Evolutionary conservation across 768 basidiomycete species (phyloP).

Genomic region (Mycena vitilis): DNA sequence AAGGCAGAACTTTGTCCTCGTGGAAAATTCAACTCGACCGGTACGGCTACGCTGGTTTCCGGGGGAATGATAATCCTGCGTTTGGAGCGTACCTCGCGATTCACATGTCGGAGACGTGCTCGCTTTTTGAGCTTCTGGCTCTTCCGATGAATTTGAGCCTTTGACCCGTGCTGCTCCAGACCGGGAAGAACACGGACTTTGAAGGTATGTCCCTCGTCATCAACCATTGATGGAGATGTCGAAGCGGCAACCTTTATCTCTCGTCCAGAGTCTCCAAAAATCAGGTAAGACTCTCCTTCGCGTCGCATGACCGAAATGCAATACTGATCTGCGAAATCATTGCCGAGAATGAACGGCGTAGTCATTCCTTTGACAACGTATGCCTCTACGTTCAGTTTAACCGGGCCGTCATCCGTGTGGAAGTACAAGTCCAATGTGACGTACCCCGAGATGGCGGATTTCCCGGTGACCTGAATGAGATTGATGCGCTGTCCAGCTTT

Average conservation of each 20-base stretch:
- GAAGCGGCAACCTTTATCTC: constrained; percentile 1
- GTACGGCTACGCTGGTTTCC: constrained; percentile 18
- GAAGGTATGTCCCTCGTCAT: constrained; percentile 26
- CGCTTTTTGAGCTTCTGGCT: constrained; percentile 8
- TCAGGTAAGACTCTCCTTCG: constrained; percentile 9
- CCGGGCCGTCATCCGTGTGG: constrained; percentile 36
- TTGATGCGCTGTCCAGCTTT: constrained; percentile 34
- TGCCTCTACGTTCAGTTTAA: constrained; percentile 42
- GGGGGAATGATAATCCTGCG: constrained; percentile 29
- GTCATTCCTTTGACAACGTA: constrained; percentile 48
- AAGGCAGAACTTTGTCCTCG: constrained; percentile 3
- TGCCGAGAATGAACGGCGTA: constrained; percentile 46
- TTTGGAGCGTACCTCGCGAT: not conserved
- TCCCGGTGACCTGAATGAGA: constrained; percentile 8
- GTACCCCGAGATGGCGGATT: constrained; percentile 43
- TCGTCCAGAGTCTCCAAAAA: constrained; percentile 17
- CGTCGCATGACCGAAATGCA: constrained; percentile 42
- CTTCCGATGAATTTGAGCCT: not conserved
- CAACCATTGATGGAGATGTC: not conserved
- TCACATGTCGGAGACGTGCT: not conserved
- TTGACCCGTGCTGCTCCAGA: not conserved
- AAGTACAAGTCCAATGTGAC: constrained; percentile 42
- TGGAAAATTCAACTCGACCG: constrained; percentile 13
- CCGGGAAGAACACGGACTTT: not conserved
- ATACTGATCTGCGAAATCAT: constrained; percentile 49